Evolutionary conservation across 768 basidiomycete species (phyloP), one percentile per base, ranked within the genome.

Genomic region (Ephemerocybe angulata): DNA sequence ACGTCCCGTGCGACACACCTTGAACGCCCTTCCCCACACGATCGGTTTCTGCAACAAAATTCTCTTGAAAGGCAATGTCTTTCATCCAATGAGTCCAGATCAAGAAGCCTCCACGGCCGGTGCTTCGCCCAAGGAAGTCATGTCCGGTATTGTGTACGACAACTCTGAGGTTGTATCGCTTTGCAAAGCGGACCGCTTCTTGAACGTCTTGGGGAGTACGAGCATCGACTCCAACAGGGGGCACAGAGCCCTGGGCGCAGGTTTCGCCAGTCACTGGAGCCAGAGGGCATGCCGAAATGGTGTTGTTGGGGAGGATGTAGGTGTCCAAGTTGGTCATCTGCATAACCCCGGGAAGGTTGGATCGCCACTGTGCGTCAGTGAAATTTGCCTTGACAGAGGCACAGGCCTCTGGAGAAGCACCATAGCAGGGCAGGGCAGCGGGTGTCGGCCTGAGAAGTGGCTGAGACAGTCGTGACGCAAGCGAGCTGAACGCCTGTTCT

Each of bases 211-310:
- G 48, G 1, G 67, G 66, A 0, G 65, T 67, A 3, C 72, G 65
- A 0, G 74, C 75, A 53, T 79, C 74, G 3, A 76, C 75, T 1
- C 72, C 74, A 15, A 72, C 56, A 1, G 72, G 65, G 1, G 79
- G 72, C 1, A 79, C 68, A 41, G 70, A 73, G 15, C 78, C 79
- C 58, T 78, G 78, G 1, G 65, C 62, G 54, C 79, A 81, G 6
- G 74, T 69, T 17, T 68, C 42, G 3, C 72, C 74, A 0, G 76
- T 59, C 0, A 68, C 63, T 0, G 73, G 75, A 53, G 83, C 74
- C 40, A 82, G 55, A 33, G 79, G 81, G 72, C 83, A 86, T 1
- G 70, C 74, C 57, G 74, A 74, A 44, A 80, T 76, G 41, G 76
- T 80, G 29, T 74, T 78, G 60, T 79, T 80, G 28, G 29, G 48